These are phyloP conservation scores for Penicillium parvum DNA, from an alignment of 495 filamentous ascomycete species.

Conservation along the genomic window DNA sequence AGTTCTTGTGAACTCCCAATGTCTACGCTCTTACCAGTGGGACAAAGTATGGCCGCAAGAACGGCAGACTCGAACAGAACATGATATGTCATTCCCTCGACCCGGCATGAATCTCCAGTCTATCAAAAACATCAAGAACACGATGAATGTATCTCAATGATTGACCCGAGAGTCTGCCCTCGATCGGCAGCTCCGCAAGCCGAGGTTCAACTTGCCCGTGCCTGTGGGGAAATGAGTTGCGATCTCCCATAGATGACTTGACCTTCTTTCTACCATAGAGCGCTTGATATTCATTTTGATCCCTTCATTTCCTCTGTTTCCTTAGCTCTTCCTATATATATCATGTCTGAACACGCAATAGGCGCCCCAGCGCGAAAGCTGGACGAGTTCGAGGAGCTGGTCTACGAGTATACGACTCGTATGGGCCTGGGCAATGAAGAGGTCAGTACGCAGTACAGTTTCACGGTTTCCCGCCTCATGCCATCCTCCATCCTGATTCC, in stretches of 20 bases:
- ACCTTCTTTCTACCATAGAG: conserved; percentile 3
- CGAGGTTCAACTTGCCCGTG: conserved; percentile 1
- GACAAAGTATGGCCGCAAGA: too few species aligned
- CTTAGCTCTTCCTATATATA: not conserved
- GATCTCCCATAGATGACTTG: not conserved
- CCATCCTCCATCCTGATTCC: too few species aligned
- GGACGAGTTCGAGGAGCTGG: conserved; percentile 33
- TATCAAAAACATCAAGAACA: too few species aligned
- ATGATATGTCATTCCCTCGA: too few species aligned
- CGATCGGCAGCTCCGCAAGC: not conserved
- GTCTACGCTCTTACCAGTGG: too few species aligned
- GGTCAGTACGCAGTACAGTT: too few species aligned
- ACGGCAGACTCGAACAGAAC: too few species aligned
- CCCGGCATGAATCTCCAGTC: too few species aligned
- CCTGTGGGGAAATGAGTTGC: conserved; percentile 2
- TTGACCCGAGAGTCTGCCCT: too few species aligned
- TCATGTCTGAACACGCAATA: conserved; percentile 20
- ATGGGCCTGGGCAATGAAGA: conserved; percentile 19
- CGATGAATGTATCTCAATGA: too few species aligned
- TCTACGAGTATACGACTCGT: conserved; percentile 26
- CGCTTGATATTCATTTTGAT: not conserved
- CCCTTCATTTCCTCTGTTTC: not conserved
- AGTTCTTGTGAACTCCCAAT: too few species aligned
- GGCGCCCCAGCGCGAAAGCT: conserved; percentile 22
- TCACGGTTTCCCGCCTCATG: too few species aligned